A percentile compares a stretch with the other conserved stretches of the same genome.
Conservation (phyloP, 2,329 filamentous ascomycete genomes). For the Calcarisporium arbuscula region DNA sequence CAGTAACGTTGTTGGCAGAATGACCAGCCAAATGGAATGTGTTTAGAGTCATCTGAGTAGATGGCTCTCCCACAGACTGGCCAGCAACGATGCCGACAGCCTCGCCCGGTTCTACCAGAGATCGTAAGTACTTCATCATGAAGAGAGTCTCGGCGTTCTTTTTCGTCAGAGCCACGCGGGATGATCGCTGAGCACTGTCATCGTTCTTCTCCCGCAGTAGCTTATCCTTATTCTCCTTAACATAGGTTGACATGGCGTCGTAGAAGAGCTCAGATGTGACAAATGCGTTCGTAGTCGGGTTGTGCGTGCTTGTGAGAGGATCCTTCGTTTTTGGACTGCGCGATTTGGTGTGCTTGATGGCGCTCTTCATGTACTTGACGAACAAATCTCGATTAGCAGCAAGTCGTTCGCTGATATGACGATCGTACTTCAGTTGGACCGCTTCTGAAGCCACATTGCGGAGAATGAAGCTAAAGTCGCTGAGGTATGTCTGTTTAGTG, state of each 20-base stretch:
- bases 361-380: slow-evolving; percentile 74
- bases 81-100: slow-evolving; percentile 95
- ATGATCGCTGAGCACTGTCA: slow-evolving; percentile 13
- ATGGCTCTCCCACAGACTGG: slow-evolving; percentile 94
- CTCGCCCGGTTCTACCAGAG: slow-evolving; percentile 89
- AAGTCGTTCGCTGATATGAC: slow-evolving; percentile 38
- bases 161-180: slow-evolving; percentile 44
- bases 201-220: slow-evolving; percentile 44
- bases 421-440: slow-evolving; percentile 64
- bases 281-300: slow-evolving; percentile 72
- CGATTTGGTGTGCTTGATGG: slow-evolving; percentile 63
- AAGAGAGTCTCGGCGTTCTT: slow-evolving; percentile 80
- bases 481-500: slow-evolving; percentile 86
- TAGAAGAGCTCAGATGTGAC: slow-evolving; percentile 88
- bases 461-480: slow-evolving; percentile 83
- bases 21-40: slow-evolving; percentile 99
- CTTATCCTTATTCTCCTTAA: slow-evolving; percentile 66
- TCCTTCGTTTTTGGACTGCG: slow-evolving; percentile 57
- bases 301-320: slow-evolving; percentile 65
- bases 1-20: slow-evolving; percentile 95
- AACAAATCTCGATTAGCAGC: slow-evolving; percentile 51
- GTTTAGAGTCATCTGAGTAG: slow-evolving; percentile 98
- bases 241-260: slow-evolving; percentile 64
- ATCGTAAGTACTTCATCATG: slow-evolving; percentile 87
- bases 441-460: slow-evolving; percentile 79